Percentiles rank a stretch among this genome's conserved stretches.
Conservation (phyloP, 2,329 filamentous ascomycete genomes). For the Orbilia brochopaga region DNA sequence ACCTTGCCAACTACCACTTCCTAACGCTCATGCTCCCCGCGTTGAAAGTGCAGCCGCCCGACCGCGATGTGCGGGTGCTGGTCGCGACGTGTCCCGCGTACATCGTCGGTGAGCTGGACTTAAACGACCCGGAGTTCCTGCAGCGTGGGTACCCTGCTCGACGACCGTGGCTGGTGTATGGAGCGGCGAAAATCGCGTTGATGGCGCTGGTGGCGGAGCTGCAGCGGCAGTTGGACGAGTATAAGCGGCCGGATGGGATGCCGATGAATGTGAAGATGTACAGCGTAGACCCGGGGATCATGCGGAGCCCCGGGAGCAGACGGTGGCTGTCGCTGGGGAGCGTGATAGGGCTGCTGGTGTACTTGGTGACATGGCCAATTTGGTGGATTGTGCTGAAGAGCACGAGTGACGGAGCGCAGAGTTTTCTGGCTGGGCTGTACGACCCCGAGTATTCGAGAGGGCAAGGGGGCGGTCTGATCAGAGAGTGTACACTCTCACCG, state of each 20-base stretch:
- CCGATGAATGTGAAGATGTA: slow-evolving; percentile 83
- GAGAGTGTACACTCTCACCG: slow-evolving; percentile 72
- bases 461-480: slow-evolving; percentile 74
- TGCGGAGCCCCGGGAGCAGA: slow-evolving; percentile 83
- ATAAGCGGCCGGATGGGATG: slow-evolving; percentile 80
- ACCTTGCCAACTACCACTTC: slow-evolving; percentile 92
- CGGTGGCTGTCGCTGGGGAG: slow-evolving; percentile 86
- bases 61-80: slow-evolving; percentile 88
- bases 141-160: slow-evolving; percentile 61
- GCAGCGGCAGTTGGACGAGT: slow-evolving; percentile 86
- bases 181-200: slow-evolving; percentile 67
- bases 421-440: slow-evolving; percentile 83
- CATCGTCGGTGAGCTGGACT: slow-evolving; percentile 69
- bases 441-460: slow-evolving; percentile 72
- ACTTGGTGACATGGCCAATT: slow-evolving; percentile 76
- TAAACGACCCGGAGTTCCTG: slow-evolving; percentile 59
- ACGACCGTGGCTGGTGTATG: slow-evolving; percentile 57
- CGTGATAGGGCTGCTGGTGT: slow-evolving; percentile 77
- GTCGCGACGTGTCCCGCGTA: slow-evolving; percentile 88
- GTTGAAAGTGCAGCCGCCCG: slow-evolving; percentile 85
- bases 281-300: slow-evolving; percentile 83
- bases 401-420: slow-evolving; percentile 81
- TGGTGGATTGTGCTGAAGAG: slow-evolving; percentile 91
- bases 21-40: slow-evolving; percentile 90
- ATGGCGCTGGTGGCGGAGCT: slow-evolving; percentile 89